Conservation (phyloP, 2,329 filamentous ascomycete genomes). For the Colletotrichum tamarilloi region DNA sequence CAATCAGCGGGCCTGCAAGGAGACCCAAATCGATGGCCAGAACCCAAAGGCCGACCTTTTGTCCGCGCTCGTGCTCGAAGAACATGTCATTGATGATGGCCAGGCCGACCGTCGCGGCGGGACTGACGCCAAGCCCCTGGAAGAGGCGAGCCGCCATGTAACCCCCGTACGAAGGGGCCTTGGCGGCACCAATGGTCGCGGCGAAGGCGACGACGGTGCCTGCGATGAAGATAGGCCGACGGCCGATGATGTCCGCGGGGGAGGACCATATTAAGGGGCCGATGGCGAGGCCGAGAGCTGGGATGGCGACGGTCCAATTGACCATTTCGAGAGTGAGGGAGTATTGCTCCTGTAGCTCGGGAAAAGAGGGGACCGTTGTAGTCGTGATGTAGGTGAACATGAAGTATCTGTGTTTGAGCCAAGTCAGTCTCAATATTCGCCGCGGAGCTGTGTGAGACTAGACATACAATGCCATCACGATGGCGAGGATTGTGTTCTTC, state of each 20-base stretch:
- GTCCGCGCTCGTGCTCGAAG: constrained; percentile 66
- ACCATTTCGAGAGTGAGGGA: constrained; percentile 56
- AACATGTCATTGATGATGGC: constrained; percentile 66
- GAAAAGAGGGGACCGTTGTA: constrained; percentile 65
- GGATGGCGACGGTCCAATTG: constrained; percentile 67
- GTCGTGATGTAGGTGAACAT: constrained; percentile 70
- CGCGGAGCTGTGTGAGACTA: neutral
- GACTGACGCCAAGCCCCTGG: constrained; percentile 66
- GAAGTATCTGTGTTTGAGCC: constrained; percentile 57
- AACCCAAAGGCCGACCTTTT: constrained; percentile 67
- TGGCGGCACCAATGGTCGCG: constrained; percentile 46
- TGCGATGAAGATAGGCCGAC: constrained; percentile 60
- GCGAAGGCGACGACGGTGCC: constrained; percentile 48
- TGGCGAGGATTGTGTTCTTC: constrained; percentile 60
- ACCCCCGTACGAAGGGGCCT: constrained; percentile 51
- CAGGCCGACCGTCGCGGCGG: constrained; percentile 65
- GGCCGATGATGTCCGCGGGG: constrained; percentile 61
- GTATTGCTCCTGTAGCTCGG: constrained; percentile 59
- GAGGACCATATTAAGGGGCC: constrained; percentile 64
- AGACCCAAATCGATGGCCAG: constrained; percentile 65
- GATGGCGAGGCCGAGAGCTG: constrained; percentile 59
- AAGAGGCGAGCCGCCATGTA: constrained; percentile 71
- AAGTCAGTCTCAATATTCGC: neutral
- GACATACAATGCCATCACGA: constrained; percentile 64
- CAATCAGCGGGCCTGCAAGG: constrained; percentile 56